A percentile compares a stretch with the other conserved stretches of the same genome.
These are phyloP conservation scores for Xerocomus potaroensis DNA, from an alignment of 768 basidiomycete genomes.

Conservation along the genomic window DNA sequence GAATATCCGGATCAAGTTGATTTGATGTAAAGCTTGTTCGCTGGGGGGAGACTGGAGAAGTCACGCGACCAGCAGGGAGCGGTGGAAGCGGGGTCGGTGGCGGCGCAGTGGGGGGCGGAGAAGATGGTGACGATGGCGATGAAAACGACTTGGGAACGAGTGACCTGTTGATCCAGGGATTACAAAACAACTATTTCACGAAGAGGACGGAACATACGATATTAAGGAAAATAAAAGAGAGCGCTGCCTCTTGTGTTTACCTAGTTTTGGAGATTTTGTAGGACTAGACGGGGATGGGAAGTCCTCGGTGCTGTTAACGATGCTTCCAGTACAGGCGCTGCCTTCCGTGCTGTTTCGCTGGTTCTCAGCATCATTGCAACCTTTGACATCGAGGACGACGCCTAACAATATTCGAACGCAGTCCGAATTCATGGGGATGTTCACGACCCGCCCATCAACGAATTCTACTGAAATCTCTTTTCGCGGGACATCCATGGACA, in stretches of 20 bases:
- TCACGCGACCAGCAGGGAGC: constrained; percentile 27
- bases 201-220: constrained; percentile 35
- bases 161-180: constrained; percentile 15
- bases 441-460: constrained; percentile 49
- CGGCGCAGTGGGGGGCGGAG: constrained; percentile 22
- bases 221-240: constrained; percentile 70
- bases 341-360: constrained; percentile 30
- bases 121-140: constrained; percentile 15
- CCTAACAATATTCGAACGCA: constrained; percentile 45
- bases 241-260: constrained; percentile 64
- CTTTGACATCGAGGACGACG: constrained; percentile 51
- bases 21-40: constrained; percentile 5
- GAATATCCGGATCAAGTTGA: constrained; percentile 32
- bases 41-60: constrained; percentile 24
- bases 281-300: constrained; percentile 11
- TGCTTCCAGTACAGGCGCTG: constrained; percentile 22
- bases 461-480: constrained; percentile 49
- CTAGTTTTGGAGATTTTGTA: constrained; percentile 30
- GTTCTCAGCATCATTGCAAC: constrained; percentile 37
- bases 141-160: constrained; percentile 32
- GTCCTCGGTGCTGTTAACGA: constrained; percentile 16
- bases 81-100: constrained; percentile 30
- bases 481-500: constrained; percentile 55
- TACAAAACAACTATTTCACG: background rate
- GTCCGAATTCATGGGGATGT: constrained; percentile 42